These are phyloP conservation scores for Solanum hybrid DNA, from an alignment of 305 asterid species.

Conservation along the genomic window DNA sequence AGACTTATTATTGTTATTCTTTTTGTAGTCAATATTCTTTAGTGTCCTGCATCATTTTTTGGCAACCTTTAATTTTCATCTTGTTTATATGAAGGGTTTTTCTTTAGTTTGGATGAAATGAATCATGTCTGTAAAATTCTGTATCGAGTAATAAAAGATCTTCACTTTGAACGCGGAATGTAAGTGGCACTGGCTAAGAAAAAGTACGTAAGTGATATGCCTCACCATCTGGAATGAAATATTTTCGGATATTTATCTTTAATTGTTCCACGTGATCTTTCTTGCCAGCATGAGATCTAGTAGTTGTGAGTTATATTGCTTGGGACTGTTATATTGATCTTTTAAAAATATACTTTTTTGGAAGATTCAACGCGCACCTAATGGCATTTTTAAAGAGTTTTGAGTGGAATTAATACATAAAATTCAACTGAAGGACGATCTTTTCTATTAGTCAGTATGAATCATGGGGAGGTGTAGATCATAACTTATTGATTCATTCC, in stretches of 20 bases:
- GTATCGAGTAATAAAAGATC: background rate
- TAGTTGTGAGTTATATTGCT: background rate
- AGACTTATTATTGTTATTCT: background rate
- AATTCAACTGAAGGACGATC: background rate
- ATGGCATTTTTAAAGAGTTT: background rate
- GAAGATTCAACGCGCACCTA: background rate
- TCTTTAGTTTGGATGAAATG: background rate
- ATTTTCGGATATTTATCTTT: background rate
- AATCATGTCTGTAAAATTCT: slow-evolving; percentile 4
- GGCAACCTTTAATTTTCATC: background rate
- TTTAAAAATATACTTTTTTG: background rate
- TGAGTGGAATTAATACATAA: background rate
- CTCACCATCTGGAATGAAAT: background rate
- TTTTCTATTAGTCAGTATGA: background rate
- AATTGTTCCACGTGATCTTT: background rate
- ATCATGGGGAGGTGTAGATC: background rate
- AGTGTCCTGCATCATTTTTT: slow-evolving; percentile 4
- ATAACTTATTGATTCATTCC: background rate
- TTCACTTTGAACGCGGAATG: background rate
- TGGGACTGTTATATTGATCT: background rate
- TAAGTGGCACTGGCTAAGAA: background rate
- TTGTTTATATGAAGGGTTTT: background rate
- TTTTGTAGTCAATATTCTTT: slow-evolving; percentile 6
- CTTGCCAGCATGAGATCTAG: background rate
- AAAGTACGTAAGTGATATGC: background rate